Evolutionary conservation across 768 basidiomycete genomes (phyloP).

Genomic region (Pisolithus orientalis): DNA sequence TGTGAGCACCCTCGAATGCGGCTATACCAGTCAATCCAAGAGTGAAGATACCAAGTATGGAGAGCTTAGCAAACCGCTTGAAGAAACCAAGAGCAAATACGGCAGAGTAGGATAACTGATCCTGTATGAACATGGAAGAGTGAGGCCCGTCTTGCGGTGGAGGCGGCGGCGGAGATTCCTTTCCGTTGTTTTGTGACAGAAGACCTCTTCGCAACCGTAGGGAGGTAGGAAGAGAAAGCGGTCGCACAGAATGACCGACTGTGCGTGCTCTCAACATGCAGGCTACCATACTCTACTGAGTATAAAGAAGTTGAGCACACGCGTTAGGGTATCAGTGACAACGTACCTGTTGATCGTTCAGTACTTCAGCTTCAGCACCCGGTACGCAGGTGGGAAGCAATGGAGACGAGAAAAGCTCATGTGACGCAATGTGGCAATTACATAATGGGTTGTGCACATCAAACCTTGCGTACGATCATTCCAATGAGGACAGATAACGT

Average conservation of each 20-base stretch:
- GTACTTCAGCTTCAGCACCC: too few species aligned
- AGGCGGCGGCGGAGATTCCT: slow-evolving; percentile 1
- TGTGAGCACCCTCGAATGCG: slow-evolving; percentile 51
- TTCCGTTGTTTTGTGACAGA: slow-evolving; percentile 12
- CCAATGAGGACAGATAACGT: too few species aligned
- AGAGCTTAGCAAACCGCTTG: slow-evolving; percentile 43
- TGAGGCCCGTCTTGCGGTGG: slow-evolving; percentile 2
- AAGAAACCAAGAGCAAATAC: slow-evolving; percentile 39
- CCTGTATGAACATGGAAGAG: slow-evolving; percentile 18
- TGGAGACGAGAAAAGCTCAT: too few species aligned
- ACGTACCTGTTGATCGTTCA: too few species aligned
- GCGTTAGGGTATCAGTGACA: too few species aligned
- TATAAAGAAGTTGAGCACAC: too few species aligned
- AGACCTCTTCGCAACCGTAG: slow-evolving; percentile 3
- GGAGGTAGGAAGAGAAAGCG: background rate
- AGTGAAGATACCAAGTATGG: slow-evolving; percentile 38
- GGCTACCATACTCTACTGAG: background rate
- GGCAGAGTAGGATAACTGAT: slow-evolving; percentile 30
- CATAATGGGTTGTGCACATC: too few species aligned
- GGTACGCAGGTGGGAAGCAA: too few species aligned
- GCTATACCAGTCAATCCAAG: slow-evolving; percentile 40
- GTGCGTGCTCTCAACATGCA: background rate
- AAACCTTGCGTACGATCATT: too few species aligned
- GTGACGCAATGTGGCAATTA: too few species aligned
- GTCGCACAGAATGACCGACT: background rate